Evolutionary conservation across 192 early-diverging fungal genomes (phyloP), one percentile per base, ranked within the genome.

Genomic region (Endogone sp.): DNA sequence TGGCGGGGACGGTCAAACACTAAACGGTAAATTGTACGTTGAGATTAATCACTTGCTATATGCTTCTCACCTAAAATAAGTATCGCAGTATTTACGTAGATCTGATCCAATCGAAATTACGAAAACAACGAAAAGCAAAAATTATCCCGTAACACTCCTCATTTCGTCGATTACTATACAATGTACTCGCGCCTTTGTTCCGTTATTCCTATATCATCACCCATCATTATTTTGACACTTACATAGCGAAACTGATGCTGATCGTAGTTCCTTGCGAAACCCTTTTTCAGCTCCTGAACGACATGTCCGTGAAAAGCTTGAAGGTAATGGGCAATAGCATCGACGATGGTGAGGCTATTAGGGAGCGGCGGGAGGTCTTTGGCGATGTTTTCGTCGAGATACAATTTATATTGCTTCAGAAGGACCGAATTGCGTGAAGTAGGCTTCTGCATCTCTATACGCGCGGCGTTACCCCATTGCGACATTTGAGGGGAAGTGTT

Each of bases 1-100:
- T 84, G 64, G 82, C 82, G 29, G 82, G 82, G 2, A 84, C 79
- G 8, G 82, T 84, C 63, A 84, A 37, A 67, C 77, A 78, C 74
- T 80, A 80, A 26, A 49, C 8, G 26, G n/a, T n/a, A 56, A 56
- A 56, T 11, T 13, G 55, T 56, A 56, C 11, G 55, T n/a, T n/a
- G n/a, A n/a, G n/a, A n/a, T n/a, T n/a, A n/a, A n/a, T n/a, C n/a
- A n/a, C n/a, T n/a, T n/a, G n/a, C n/a, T n/a, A n/a, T n/a, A n/a
- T n/a, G n/a, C n/a, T n/a, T n/a, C n/a, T n/a, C n/a, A n/a, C n/a
- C n/a, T n/a, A n/a, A n/a, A n/a, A n/a, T n/a, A n/a, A n/a, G n/a
- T n/a, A n/a, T n/a, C n/a, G n/a, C n/a, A n/a, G n/a, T n/a, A n/a
- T n/a, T n/a, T n/a, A n/a, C n/a, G n/a, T n/a, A n/a, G n/a, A n/a